Evolutionary conservation across 495 filamentous ascomycete genomes (phyloP), one percentile per base, ranked within the genome.

Genomic region (Penicillium bovifimosum): DNA sequence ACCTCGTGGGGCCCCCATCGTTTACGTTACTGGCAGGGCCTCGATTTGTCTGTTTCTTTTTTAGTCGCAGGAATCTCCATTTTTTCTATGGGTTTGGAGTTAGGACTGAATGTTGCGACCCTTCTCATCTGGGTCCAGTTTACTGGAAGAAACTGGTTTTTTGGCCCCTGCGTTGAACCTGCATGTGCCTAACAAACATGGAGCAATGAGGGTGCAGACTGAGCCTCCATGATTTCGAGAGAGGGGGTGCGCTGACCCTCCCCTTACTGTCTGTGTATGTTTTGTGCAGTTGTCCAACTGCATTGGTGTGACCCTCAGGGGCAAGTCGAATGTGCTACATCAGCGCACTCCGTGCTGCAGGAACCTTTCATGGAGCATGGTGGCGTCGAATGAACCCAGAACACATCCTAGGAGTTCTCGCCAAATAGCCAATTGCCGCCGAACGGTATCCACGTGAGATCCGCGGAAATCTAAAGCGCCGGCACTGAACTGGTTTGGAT

Each of bases 371-470:
- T 27, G 41, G 50, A 20, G 16, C 6, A 50, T 32, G 27, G 48
- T 51, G 48, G 48, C 48, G 48, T 51, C 49, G 9, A 44, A 40
- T 45, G 28, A 13, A 36, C 44, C 14, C 6, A 6, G 38, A 3
- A 13, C 18, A n/a, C 20, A 14, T 16, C 34, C n/a, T 28, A 4
- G 20, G 20, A 24, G 20, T 24, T 2, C 20, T 24, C 20, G 20
- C 20, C 20, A 2, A 24, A 2, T 8, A 42, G 20, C 35, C 47
- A 62, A 64, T 39, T 64, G 53, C 59, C 59, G 60, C 45, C 54
- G 54, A 62, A 54, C 59, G 55, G 53, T 51, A 53, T 51, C 53
- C 61, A 65, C 62, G 60, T 63, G 62, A 63, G 62, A 60, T 65
- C 53, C 58, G 55, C 52, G 62, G 56, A 52, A 35, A 60, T 62